phyloP scores from a whole-genome alignment of 2,329 filamentous ascomycete species.

The Alternaria burnsii region DNA sequence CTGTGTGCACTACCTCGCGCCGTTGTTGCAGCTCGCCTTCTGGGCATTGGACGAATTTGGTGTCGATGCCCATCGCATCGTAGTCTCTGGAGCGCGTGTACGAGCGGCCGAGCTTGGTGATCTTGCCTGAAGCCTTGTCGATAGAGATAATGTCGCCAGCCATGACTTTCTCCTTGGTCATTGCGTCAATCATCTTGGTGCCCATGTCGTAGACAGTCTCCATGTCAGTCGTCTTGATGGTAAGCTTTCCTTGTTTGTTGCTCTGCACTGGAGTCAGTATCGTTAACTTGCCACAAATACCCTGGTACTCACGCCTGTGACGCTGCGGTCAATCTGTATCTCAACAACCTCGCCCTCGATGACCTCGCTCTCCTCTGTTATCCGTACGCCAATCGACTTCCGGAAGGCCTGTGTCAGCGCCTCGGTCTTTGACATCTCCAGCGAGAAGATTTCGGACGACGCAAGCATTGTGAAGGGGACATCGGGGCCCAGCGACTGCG shows the following conservation, averaged over 20 bases:
- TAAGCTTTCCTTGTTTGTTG: slow-evolving; percentile 98
- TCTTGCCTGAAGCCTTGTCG: slow-evolving; percentile 97
- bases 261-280: slow-evolving; percentile 58
- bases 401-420: slow-evolving; percentile 98
- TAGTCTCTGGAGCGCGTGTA: slow-evolving; percentile 96
- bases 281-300: neutral
- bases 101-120: slow-evolving; percentile 93
- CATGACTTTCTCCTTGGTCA: slow-evolving; percentile 99
- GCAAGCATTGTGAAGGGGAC: slow-evolving; percentile 97
- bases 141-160: slow-evolving; percentile 98
- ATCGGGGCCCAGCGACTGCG: slow-evolving; percentile 91
- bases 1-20: slow-evolving; percentile 96
- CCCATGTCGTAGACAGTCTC: slow-evolving; percentile 99
- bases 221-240: slow-evolving; percentile 99
- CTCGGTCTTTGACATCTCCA: slow-evolving; percentile 99
- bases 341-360: slow-evolving; percentile 99
- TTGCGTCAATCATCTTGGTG: slow-evolving; percentile 99
- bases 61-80: slow-evolving; percentile 98
- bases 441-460: slow-evolving; percentile 95
- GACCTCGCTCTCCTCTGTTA: slow-evolving; percentile 98
- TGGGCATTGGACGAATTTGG: slow-evolving; percentile 96
- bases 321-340: slow-evolving; percentile 96
- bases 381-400: slow-evolving; percentile 96
- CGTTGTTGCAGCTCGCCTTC: slow-evolving; percentile 97
- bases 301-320: slow-evolving; percentile 73